Percentiles rank a stretch among this genome's conserved stretches.
Conservation (phyloP, 768 basidiomycete species). For the Lentinula edodes region DNA sequence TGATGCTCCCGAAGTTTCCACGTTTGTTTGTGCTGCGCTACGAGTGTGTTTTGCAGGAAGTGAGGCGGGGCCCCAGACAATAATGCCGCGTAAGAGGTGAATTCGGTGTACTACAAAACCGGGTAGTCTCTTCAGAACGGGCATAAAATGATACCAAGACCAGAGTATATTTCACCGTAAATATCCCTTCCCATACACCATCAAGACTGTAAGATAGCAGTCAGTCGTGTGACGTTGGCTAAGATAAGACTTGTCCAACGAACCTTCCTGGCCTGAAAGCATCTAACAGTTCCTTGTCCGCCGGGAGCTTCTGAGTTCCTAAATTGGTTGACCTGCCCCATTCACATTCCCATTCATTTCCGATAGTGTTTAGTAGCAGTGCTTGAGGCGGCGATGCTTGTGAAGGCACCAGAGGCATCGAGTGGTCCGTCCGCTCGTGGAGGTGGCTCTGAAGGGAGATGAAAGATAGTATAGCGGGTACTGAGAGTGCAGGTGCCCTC, state of each 20-base stretch:
- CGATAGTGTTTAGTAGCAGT: slow-evolving; percentile 19
- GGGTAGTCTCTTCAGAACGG: not conserved
- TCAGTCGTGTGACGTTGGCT: slow-evolving; percentile 1
- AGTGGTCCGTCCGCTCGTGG: slow-evolving; percentile 19
- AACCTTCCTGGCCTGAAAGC: slow-evolving; percentile 59
- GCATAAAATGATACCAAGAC: not conserved
- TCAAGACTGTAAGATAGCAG: slow-evolving; percentile 41
- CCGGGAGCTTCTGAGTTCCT: slow-evolving; percentile 12
- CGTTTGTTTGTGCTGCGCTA: slow-evolving; percentile 83
- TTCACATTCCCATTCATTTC: slow-evolving; percentile 64
- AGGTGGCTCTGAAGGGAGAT: slow-evolving; percentile 46
- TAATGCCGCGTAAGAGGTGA: slow-evolving; percentile 75
- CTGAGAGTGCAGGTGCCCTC: slow-evolving; percentile 54
- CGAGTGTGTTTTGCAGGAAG: slow-evolving; percentile 64
- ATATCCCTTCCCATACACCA: slow-evolving; percentile 77
- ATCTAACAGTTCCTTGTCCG: slow-evolving; percentile 28
- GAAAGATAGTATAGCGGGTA: slow-evolving; percentile 70
- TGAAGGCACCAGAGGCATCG: slow-evolving; percentile 29
- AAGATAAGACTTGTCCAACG: slow-evolving; percentile 2
- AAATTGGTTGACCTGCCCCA: slow-evolving; percentile 54
- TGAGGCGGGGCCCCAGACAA: slow-evolving; percentile 63
- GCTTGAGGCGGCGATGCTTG: slow-evolving; percentile 7
- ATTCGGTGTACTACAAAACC: slow-evolving; percentile 65
- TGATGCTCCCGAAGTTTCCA: slow-evolving; percentile 85
- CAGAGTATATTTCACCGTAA: slow-evolving; percentile 42